Evolutionary conservation across 2,329 filamentous ascomycete genomes (phyloP), one percentile per base, ranked within the genome.

Genomic region (Xylariaceae sp.): DNA sequence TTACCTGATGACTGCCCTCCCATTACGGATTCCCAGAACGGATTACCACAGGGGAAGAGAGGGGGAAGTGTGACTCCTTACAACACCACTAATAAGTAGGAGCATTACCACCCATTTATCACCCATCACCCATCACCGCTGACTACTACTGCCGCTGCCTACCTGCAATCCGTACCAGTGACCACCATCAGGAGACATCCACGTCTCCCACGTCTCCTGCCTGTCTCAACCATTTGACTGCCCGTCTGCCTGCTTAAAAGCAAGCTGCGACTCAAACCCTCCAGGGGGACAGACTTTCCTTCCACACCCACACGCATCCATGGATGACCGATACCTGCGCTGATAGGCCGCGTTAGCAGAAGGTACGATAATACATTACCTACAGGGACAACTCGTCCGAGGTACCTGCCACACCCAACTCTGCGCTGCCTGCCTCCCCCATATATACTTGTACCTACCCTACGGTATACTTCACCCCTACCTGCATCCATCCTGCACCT

Each of bases 61-160:
- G 59, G 53, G 37, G 61, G 62, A 53, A 64, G 65, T 70, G 69
- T 71, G 69, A 71, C 69, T 71, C 67, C 55, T 67, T 53, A 66
- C 67, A 61, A 67, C 67, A 68, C 66, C 67, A 69, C 67, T 65
- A n/a, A n/a, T 64, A 45, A 15, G 42, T 45, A 45, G 37, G 37
- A 42, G 37, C 37, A 45, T 45, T 15, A 67, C 17, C 17, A 45
- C 23, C 48, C n/a, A 51, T 47, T 65, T 18, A 18, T 18, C 17
- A 18, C 17, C 17, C 17, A 18, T 18, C 17, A 18, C 65, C 49
- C 37, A 55, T 39, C 58, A 55, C 51, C 55, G 60, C 48, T 39
- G 57, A 42, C 37, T 42, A 30, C 23, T 2, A 30, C 23, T 2
- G 2, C 11, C 37, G 58, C 52, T 39, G 57, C 17, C 42, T 35